Base-by-base conservation (phyloP, 1,139 yeast species). In the Candida gigantensis region DNA sequence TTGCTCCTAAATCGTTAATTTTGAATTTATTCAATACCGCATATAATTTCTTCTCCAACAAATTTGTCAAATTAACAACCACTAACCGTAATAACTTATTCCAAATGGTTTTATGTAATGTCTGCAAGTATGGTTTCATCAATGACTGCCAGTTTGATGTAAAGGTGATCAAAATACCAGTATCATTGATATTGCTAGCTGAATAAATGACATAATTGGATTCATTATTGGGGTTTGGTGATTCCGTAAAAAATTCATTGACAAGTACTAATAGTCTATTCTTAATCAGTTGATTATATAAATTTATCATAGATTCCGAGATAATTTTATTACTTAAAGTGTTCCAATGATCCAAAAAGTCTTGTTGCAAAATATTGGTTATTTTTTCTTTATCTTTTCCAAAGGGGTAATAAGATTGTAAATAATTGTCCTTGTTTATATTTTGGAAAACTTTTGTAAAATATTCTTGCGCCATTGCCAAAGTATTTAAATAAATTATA, bases 1-100 rank as follows among this genome's bases (percentile, higher is more conserved):
- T 74, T 0, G 95, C 82, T 0, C 97, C 97, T 34, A 86, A 63
- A 47, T 86, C 95, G 51, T 86, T 89, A 44, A 88, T 79, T 42
- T 56, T 60, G 44, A 59, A 67, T 41, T 74, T 77, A 36, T 79
- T 79, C 41, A 82, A 76, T 30, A 86, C 68, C 4, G 69, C 48
- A 77, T 89, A 76, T 28, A 92, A 66, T 50, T 81, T 81, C 47
- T 76, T 72, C 51, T 90, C 96, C 4, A 87, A 53, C 28, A 81
- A 53, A 43, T 44, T 73, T 46, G 51, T 80, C 60, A 54, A 69
- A 58, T 71, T 71, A 6, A 80, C 74, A 2, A 84, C 80, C 3
- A 80, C 62, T 10, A 69, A 54, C 11, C 73, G 58, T 26, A 86
- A 60, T 26, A 87, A 61, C 35, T 69, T 72, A 24, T 61, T 64